Percentiles rank a stretch among this genome's conserved stretches.
These are phyloP conservation scores for Penicilliopsis zonata DNA, from an alignment of 495 filamentous ascomycete species.

Conservation along the genomic window DNA sequence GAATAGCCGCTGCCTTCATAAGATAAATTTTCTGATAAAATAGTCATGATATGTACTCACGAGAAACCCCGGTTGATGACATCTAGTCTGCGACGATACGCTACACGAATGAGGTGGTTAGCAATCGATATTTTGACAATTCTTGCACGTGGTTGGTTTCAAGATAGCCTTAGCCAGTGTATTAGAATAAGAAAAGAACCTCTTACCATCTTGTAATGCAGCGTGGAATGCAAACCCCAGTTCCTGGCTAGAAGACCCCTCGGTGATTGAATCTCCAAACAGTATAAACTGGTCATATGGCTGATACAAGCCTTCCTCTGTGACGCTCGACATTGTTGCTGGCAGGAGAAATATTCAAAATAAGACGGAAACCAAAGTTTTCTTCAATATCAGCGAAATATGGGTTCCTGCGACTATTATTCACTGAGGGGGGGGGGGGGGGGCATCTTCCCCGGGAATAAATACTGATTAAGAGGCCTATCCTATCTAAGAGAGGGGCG, in stretches of 20 bases:
- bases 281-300: conserved; percentile 63
- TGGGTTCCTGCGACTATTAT: too few relatives aligned
- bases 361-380: too few relatives aligned
- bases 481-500: too few relatives aligned
- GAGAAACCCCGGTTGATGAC: conserved; percentile 55
- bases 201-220: conserved; percentile 57
- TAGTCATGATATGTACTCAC: conserved; percentile 17
- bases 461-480: too few relatives aligned
- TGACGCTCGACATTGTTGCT: background rate
- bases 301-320: conserved; percentile 8
- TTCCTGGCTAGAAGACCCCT: conserved; percentile 43
- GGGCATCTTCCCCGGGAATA: too few relatives aligned
- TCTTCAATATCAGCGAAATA: too few relatives aligned
- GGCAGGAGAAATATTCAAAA: too few relatives aligned
- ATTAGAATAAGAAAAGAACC: background rate
- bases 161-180: background rate
- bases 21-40: background rate
- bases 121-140: too few relatives aligned
- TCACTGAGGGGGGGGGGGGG: too few relatives aligned
- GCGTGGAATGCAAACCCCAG: conserved; percentile 60
- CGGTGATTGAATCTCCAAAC: conserved; percentile 73
- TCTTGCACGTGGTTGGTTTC: too few relatives aligned
- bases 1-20: conserved; percentile 46
- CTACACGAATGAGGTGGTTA: too few relatives aligned
- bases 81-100: conserved; percentile 52